Evolutionary conservation across 306 rosid species (phyloP), one percentile per base, ranked within the genome.

Genomic region (Rosa multiflora): DNA sequence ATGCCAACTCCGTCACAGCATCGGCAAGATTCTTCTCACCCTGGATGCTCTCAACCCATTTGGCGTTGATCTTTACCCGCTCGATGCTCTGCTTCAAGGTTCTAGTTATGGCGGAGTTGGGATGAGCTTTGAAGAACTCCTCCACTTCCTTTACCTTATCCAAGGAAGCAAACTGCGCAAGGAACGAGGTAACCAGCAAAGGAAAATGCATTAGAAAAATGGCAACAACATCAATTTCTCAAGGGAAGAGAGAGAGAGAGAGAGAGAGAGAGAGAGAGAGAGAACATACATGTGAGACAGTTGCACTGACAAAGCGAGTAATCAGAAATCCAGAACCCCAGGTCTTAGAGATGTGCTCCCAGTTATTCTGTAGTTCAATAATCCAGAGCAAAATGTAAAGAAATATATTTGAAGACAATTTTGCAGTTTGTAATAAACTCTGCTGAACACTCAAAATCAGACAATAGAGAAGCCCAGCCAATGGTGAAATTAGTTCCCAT

Each of bases 61-160:
- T 88, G 66, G 94, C 87, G 63, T 95, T 92, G 49, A 92, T 92
- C 77, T 80, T 74, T 48, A 95, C 92, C 49, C 89, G 83, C 86
- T 92, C 99, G 26, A 92, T 87, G 85, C 99, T 95, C 88, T 95
- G 99, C 88, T 85, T 95, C 79, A 95, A 44, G 17, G 95, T 95
- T 88, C 99, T 89, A 23, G 89, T 87, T 48, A 92, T 86, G 13
- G 92, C 35, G 2, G 89, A 85, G 78, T 49, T 85, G 7, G 67
- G 52, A 55, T 77, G 94, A 77, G 21, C 80, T 23, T 85, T 88
- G 77, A 92, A 92, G 89, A 92, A 95, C 79, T 89, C 98, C 84
- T 95, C 95, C 15, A 89, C 80, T 82, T 92, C 99, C 79, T 84
- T 85, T 1, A 87, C 93, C 88, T 93, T 92, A 85, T 95, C 99